These are phyloP conservation scores for Trametes elegans DNA, from an alignment of 768 basidiomycete genomes.

Conservation along the genomic window DNA sequence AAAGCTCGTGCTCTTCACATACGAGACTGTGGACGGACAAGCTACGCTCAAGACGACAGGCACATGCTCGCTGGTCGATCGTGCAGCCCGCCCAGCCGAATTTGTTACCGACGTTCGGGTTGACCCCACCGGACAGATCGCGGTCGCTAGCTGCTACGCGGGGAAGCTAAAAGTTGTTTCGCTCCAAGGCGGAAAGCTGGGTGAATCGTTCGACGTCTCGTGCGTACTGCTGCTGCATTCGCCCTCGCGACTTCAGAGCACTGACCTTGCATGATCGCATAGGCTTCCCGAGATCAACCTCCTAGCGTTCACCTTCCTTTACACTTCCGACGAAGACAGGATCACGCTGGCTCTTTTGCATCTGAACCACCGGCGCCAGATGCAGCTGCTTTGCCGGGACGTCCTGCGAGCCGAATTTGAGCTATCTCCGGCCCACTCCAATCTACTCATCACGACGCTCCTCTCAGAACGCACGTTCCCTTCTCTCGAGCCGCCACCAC, in stretches of 20 bases:
- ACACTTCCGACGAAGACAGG: slow-evolving; percentile 35
- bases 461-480: slow-evolving; percentile 49
- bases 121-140: slow-evolving; percentile 59
- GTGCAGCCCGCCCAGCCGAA: slow-evolving; percentile 59
- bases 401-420: slow-evolving; percentile 49
- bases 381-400: slow-evolving; percentile 65
- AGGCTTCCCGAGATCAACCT: slow-evolving; percentile 70
- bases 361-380: slow-evolving; percentile 55
- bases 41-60: slow-evolving; percentile 39
- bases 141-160: slow-evolving; percentile 62
- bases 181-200: slow-evolving; percentile 53
- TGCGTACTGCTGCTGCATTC: slow-evolving; percentile 46
- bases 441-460: slow-evolving; percentile 45
- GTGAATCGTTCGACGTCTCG: slow-evolving; percentile 63
- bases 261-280: background rate
- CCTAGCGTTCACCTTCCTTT: slow-evolving; percentile 63
- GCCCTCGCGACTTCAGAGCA: background rate
- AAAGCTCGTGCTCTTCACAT: slow-evolving; percentile 62
- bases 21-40: slow-evolving; percentile 36
- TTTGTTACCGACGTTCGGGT: slow-evolving; percentile 69
- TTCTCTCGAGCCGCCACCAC: slow-evolving; percentile 25
- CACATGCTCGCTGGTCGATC: slow-evolving; percentile 54
- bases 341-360: slow-evolving; percentile 66
- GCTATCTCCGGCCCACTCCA: slow-evolving; percentile 39
- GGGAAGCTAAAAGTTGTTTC: slow-evolving; percentile 67